Evolutionary conservation across 345 rosid species (phyloP).

Genomic region (Citrus hindsii): DNA sequence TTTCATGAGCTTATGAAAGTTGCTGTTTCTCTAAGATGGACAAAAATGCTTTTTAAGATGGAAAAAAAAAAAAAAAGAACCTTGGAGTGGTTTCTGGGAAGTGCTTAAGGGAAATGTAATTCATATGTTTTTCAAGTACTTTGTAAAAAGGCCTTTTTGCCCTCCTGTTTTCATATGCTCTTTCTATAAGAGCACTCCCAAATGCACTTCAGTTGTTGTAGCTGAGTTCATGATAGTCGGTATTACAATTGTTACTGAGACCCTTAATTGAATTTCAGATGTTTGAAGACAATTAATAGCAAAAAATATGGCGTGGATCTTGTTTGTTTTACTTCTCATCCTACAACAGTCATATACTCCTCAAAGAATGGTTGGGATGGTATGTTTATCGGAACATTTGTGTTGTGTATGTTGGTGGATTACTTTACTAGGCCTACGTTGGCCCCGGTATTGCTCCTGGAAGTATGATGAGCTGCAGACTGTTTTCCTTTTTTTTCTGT

Average conservation of each 20-base stretch:
- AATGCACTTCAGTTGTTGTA: background rate
- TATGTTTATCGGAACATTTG: constrained; percentile 26
- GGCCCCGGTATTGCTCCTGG: no score
- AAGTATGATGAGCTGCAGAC: no score
- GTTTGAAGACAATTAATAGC: constrained; percentile 94
- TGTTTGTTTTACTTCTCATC: constrained; percentile 53
- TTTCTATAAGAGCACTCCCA: background rate
- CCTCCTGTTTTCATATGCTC: background rate
- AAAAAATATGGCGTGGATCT: constrained; percentile 74
- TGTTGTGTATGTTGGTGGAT: background rate
- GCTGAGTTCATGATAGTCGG: background rate
- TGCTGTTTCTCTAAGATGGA: background rate
- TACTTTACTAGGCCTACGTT: background rate
- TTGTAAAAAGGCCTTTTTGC: background rate
- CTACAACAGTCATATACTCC: constrained; percentile 91
- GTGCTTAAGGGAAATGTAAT: no score
- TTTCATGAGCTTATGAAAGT: background rate
- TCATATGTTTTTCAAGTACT: background rate
- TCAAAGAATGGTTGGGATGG: constrained; percentile 99
- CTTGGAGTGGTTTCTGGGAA: no score
- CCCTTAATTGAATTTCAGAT: constrained; percentile 37
- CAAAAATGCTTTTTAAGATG: no score
- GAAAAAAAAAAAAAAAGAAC: no score
- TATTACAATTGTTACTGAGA: background rate
- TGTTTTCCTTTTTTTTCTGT: no score